Evolutionary conservation across 192 early-diverging fungal species (phyloP).

Genomic region (Linnemannia hyalina): DNA sequence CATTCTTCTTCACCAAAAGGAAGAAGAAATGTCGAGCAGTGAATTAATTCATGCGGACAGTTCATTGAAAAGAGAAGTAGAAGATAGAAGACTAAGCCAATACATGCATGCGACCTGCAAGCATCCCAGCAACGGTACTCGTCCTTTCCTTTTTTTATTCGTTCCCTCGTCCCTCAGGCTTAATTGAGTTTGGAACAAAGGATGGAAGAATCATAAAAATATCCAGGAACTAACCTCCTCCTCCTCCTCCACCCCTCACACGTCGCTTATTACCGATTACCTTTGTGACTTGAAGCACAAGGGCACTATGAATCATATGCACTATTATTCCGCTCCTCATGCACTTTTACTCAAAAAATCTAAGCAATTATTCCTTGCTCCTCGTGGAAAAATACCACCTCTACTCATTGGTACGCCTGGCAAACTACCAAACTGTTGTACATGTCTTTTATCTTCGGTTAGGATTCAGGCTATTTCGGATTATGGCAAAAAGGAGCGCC

Average conservation of each 20-base stretch:
- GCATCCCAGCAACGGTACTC: not conserved
- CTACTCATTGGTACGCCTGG: not conserved
- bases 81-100: no score
- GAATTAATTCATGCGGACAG: no score
- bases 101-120: not conserved
- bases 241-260: not conserved
- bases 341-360: not conserved
- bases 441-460: not conserved
- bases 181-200: slow-evolving; percentile 1
- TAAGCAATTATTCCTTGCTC: not conserved
- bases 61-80: no score
- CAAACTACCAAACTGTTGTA: not conserved
- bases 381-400: not conserved
- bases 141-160: not conserved
- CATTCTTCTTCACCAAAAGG: no score
- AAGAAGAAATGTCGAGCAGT: no score
- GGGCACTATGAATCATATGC: no score
- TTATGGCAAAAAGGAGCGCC: not conserved
- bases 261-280: no score
- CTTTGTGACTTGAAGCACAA: no score
- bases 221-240: not conserved
- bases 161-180: not conserved
- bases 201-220: not conserved
- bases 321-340: not conserved
- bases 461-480: not conserved